Evolutionary conservation across 2,329 filamentous ascomycete genomes (phyloP), one percentile per base, ranked within the genome.

Genomic region (Talaromyces sp.): DNA sequence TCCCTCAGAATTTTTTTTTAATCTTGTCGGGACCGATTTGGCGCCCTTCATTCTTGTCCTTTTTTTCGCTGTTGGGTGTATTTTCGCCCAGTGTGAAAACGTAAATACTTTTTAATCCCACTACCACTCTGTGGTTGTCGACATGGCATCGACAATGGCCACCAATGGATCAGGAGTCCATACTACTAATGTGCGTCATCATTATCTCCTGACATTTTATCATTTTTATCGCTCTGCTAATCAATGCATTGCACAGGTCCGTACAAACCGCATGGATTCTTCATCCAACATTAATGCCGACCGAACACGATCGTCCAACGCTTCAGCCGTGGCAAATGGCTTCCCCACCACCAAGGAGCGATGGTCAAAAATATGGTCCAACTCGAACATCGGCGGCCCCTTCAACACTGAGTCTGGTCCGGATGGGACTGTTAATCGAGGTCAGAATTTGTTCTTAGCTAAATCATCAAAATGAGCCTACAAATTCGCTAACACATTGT

Each of bases 291-390:
- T 76, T 64, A 73, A 70, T 61, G 66, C 66, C 54, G 76, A 78
- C 42, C 69, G 72, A 60, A 63, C 70, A 28, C 72, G 75, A 61
- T 68, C 72, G 52, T 68, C 75, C 30, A 78, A 79, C 67, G 71
- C 66, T 53, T 69, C 74, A 30, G 70, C 71, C 57, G 74, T 81
- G 62, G 73, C 74, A 7, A 76, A 76, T 60, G 72, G 76, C n/a
- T 82, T 82, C 68, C 75, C 76, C 18, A 73, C 72, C 65, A 74
- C 73, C 50, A 79, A 76, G 61, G 66, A 75, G 36, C 76, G 74
- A 66, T 76, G 78, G 79, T 75, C 78, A 72, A 68, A 76, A 34
- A 83, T 86, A 50, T 87, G 85, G 85, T 79, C 79, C 12, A 82
- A 77, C 64, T 74, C 71, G 44, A 70, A 75, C 52, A 76, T 82